Conservation (phyloP, 495 filamentous ascomycete genomes). For the Lophiotrema nucula region DNA sequence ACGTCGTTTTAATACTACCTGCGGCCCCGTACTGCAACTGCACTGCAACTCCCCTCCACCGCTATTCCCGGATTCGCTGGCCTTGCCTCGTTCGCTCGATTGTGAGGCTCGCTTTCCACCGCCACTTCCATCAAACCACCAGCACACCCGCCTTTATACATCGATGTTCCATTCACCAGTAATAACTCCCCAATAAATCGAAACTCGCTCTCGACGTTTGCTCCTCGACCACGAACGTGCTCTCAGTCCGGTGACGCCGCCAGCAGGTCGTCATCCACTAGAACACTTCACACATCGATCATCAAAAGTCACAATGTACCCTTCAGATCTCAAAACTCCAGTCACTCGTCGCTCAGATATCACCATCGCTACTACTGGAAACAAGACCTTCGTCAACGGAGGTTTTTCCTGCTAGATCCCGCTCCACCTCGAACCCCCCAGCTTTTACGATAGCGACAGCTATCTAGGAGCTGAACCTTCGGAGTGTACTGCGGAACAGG, state of each 20-base stretch:
- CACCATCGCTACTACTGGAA: constrained; percentile 25
- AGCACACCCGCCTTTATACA: constrained; percentile 1
- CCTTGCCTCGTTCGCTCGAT: constrained; percentile 35
- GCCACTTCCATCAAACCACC: constrained; percentile 7
- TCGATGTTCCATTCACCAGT: constrained; percentile 3
- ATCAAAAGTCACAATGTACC: constrained; percentile 32
- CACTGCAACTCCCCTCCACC: constrained; percentile 7
- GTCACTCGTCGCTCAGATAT: constrained; percentile 37
- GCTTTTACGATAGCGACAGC: constrained; percentile 28
- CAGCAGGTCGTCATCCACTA: constrained; percentile 7
- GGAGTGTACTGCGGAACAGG: constrained; percentile 23
- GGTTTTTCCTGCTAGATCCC: constrained; percentile 30
- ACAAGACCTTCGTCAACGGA: constrained; percentile 32
- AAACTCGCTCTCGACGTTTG: constrained; percentile 12
- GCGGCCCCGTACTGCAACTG: constrained; percentile 15
- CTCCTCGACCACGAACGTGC: too few relatives aligned
- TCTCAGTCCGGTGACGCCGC: constrained; percentile 18
- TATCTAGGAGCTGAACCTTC: constrained; percentile 26
- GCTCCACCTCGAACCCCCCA: constrained; percentile 28
- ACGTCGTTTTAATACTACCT: constrained; percentile 17
- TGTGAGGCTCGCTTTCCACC: constrained; percentile 23
- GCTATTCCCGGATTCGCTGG: constrained; percentile 20
- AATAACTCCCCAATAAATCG: constrained; percentile 7
- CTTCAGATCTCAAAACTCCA: constrained; percentile 26
- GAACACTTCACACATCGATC: constrained; percentile 30